Percentiles rank a stretch among this genome's conserved stretches.
phyloP scores from a whole-genome alignment of 78 protist genomes.

The Pirum gemmata region DNA sequence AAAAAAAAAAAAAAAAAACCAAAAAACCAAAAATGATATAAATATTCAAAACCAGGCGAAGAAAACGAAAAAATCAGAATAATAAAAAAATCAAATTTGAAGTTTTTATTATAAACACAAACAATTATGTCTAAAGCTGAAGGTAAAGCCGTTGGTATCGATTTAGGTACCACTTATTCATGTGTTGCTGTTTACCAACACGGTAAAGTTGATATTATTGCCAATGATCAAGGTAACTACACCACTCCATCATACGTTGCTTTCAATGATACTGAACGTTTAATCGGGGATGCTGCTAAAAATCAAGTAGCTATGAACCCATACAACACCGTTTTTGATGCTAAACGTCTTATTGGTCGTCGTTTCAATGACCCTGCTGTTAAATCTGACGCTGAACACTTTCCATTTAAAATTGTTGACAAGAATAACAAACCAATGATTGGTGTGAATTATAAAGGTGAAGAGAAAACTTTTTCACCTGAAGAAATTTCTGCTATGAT shows the following conservation, averaged over 20 bases:
- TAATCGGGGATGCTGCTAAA: slow-evolving; percentile 92
- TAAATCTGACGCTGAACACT: slow-evolving; percentile 76
- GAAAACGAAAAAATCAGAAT: no score
- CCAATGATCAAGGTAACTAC: slow-evolving; percentile 97
- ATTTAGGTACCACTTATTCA: slow-evolving; percentile 71
- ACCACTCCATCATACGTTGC: slow-evolving; percentile 79
- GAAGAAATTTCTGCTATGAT: slow-evolving; percentile 86
- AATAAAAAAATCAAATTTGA: no score
- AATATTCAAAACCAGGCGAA: neutral
- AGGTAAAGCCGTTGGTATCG: slow-evolving; percentile 46
- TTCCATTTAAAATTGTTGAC: slow-evolving; percentile 79
- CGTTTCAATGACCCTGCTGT: slow-evolving; percentile 46
- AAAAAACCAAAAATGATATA: neutral
- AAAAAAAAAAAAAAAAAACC: neutral
- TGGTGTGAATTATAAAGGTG: slow-evolving; percentile 69
- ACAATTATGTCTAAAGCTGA: no score
- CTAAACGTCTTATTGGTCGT: slow-evolving; percentile 89
- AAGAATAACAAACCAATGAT: slow-evolving; percentile 62
- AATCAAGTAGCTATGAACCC: slow-evolving; percentile 89
- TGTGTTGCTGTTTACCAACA: slow-evolving; percentile 89
- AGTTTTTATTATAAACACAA: no score
- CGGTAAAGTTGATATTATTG: slow-evolving; percentile 89
- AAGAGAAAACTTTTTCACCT: slow-evolving; percentile 66
- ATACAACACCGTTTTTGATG: slow-evolving; percentile 87
- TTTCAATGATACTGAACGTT: slow-evolving; percentile 64